phyloP scores from a whole-genome alignment of 2,329 filamentous ascomycete species.

The Neonectria faginata region DNA sequence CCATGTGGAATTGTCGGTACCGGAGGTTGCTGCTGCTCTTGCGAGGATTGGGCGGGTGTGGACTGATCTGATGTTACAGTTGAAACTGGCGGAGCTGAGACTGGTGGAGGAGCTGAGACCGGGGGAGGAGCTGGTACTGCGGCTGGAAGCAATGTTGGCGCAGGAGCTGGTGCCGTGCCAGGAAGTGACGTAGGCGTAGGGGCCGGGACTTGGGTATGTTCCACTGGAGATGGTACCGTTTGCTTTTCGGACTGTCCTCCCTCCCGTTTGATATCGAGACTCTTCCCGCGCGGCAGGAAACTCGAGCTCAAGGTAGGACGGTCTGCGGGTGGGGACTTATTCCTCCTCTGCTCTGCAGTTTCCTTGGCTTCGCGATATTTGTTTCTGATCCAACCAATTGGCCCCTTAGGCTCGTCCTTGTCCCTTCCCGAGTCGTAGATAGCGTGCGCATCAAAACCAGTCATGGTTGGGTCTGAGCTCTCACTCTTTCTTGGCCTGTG shows the following conservation, averaged over 20 bases:
- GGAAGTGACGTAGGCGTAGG: constrained; percentile 29
- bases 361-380: constrained; percentile 72
- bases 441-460: constrained; percentile 54
- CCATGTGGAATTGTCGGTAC: not conserved
- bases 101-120: not conserved
- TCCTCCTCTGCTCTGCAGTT: constrained; percentile 64
- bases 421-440: constrained; percentile 56
- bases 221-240: constrained; percentile 9
- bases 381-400: constrained; percentile 69
- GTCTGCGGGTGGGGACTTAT: constrained; percentile 65
- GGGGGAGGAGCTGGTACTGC: constrained; percentile 19
- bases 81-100: not conserved
- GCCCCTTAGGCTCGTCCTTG: constrained; percentile 62
- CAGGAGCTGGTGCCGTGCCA: constrained; percentile 16
- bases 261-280: constrained; percentile 60
- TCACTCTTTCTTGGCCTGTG: constrained; percentile 63
- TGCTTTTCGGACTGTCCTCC: constrained; percentile 33
- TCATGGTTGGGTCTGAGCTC: constrained; percentile 59
- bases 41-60: constrained; percentile 13
- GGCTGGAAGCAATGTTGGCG: constrained; percentile 10
- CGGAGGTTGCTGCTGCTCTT: constrained; percentile 11
- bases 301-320: constrained; percentile 44
- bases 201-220: constrained; percentile 27
- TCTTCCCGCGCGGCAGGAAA: constrained; percentile 58
- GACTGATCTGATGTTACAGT: not conserved